A percentile compares a stretch with the other conserved stretches of the same genome.
Conservation (phyloP, 2,329 filamentous ascomycete species). For the Tympanopsis confertula region DNA sequence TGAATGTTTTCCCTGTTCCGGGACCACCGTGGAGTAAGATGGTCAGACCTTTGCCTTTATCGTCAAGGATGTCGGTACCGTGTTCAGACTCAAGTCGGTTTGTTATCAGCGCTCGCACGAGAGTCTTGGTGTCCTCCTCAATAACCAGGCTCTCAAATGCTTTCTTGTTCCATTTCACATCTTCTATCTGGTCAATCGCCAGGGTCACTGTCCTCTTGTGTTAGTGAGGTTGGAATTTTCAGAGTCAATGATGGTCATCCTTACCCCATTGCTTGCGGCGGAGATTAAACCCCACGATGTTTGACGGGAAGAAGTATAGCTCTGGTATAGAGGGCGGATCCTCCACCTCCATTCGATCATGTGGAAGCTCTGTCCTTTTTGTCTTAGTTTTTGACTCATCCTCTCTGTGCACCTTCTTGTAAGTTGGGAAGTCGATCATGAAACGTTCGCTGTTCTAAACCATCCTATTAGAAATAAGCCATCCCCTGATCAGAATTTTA, state of each 20-base stretch:
- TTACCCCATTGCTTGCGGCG: constrained; percentile 7
- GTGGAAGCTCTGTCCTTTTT: not conserved
- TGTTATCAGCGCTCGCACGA: constrained; percentile 9
- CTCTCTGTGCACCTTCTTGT: constrained; percentile 4
- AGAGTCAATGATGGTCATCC: constrained; percentile 1
- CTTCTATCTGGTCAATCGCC: constrained; percentile 5
- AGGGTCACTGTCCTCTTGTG: constrained; percentile 5
- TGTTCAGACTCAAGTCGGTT: constrained; percentile 6
- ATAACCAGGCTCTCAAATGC: constrained; percentile 9
- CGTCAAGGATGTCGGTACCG: constrained; percentile 6
- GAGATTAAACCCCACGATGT: constrained; percentile 5
- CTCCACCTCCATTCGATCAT: not conserved
- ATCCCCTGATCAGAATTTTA: not conserved
- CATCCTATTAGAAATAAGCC: not conserved
- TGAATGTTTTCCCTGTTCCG: constrained; percentile 26
- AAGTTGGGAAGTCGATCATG: constrained; percentile 7
- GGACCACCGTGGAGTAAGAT: constrained; percentile 20
- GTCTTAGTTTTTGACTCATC: not conserved
- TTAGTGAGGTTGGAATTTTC: not conserved
- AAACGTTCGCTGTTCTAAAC: constrained; percentile 4
- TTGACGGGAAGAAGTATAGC: constrained; percentile 5
- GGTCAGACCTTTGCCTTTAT: constrained; percentile 20
- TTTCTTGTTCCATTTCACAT: constrained; percentile 10
- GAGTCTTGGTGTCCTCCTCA: constrained; percentile 7
- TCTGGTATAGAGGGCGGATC: constrained; percentile 3